Conservation (phyloP, 176 grass and related monocot species). For the Carex parvula region DNA sequence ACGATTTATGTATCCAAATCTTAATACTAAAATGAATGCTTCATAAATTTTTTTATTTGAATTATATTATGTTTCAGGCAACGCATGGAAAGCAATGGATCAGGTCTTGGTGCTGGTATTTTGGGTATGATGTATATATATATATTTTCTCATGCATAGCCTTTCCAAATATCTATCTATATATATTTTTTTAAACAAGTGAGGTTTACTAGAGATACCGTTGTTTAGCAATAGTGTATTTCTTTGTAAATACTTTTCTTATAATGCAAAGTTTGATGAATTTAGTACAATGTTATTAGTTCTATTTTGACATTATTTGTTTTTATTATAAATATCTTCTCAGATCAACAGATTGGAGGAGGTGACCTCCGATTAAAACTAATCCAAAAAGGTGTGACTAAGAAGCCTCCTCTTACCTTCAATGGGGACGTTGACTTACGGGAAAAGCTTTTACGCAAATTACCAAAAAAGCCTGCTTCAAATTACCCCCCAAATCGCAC, state of each 20-base stretch:
- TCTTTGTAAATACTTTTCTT: not conserved
- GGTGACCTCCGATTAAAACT: constrained; percentile 22
- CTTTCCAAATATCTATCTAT: not conserved
- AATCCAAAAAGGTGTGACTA: constrained; percentile 18
- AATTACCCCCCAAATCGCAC: constrained; percentile 2
- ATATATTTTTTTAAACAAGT: too few species aligned
- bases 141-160: not conserved
- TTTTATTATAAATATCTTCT: not conserved
- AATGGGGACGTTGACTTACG: constrained; percentile 12
- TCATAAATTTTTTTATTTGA: not conserved
- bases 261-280: constrained; percentile 7
- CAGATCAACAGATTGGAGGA: constrained; percentile 8
- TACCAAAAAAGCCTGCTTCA: constrained; percentile 6
- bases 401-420: not conserved
- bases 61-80: constrained; percentile 17
- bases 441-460: constrained; percentile 25
- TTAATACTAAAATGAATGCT: not conserved
- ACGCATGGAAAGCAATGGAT: not conserved
- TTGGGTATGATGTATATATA: not conserved
- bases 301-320: not conserved
- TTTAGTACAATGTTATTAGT: not conserved
- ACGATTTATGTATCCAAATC: too few species aligned
- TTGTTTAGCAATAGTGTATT: not conserved
- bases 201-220: not conserved
- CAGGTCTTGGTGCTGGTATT: not conserved